Evolutionary conservation across 345 rosid species (phyloP), one percentile per base, ranked within the genome.

Genomic region (Eucalyptus curtisii): DNA sequence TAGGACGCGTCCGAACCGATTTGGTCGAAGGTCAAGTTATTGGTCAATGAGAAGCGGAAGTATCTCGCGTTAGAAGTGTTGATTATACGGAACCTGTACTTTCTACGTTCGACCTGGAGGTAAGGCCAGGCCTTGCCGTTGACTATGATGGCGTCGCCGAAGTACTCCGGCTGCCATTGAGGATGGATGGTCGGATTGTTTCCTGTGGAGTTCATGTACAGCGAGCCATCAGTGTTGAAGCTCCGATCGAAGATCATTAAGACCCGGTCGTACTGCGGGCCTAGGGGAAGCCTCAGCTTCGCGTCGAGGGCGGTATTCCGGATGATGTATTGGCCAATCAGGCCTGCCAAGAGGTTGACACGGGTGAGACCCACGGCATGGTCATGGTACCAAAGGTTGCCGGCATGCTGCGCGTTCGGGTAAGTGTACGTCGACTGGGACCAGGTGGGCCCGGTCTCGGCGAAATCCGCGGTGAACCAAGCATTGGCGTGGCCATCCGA

Each of bases 101-200:
- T 97, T 10, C 98, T 93, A n/a, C 97, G 97, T 86, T 93, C 93
- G 19, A 97, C 99, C 1, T 68, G 87, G 90, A 95, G 3, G 13
- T 88, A 88, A 0, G 99, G 99, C 99, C 99, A 96, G 2, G 96
- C 97, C 90, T 97, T 97, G 2, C 99, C 99, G 40, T 96, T 97
- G 2, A 97, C 99, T 1, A 96, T 86, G 81, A 96, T 94, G 0
- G 89, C 95, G 2, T 95, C 96, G 1, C 99, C 99, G 44, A 95
- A 97, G 84, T 96, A 97, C 64, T 97, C 99, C 0, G 99, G 98
- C 52, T 92, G 98, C 99, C 99, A 97, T 33, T 97, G 99, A 4
- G 98, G 99, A 66, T 97, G 99, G 87, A 97, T 95, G 0, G 89
- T 82, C 5, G 98, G 99, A 61, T 96, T 97, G 90, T 97, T 95